phyloP scores from a whole-genome alignment of 352 stramenopile genomes.

The Pythium scleroteichum region DNA sequence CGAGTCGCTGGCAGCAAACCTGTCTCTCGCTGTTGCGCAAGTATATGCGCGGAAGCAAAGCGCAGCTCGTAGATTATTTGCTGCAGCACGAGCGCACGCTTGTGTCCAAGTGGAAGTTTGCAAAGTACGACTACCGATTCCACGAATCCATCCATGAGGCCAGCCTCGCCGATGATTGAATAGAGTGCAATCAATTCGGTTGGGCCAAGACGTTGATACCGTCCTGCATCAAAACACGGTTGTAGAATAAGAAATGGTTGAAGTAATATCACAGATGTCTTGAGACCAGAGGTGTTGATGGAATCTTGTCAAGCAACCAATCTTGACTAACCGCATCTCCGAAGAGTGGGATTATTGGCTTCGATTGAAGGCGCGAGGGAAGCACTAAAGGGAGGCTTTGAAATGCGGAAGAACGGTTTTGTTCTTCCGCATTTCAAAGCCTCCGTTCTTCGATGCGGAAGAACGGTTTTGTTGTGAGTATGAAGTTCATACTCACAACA shows the following conservation, averaged over 20 bases:
- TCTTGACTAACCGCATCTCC: not conserved
- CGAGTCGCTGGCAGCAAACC: conserved; percentile 22
- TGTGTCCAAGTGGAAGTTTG: conserved; percentile 48
- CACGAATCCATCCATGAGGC: conserved; percentile 36
- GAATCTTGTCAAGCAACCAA: too few species aligned
- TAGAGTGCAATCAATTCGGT: not conserved
- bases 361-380: not conserved
- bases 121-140: conserved; percentile 59
- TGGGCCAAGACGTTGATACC: too few species aligned
- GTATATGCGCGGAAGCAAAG: conserved; percentile 37
- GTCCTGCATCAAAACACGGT: too few species aligned
- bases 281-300: too few species aligned
- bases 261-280: too few species aligned
- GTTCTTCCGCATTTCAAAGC: too few species aligned
- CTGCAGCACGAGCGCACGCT: conserved; percentile 34
- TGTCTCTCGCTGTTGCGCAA: conserved; percentile 35
- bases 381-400: not conserved
- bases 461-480: too few species aligned
- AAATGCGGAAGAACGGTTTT: not conserved
- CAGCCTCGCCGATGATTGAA: not conserved
- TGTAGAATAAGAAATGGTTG: too few species aligned
- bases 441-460: too few species aligned
- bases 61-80: conserved; percentile 40
- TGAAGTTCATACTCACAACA: too few species aligned
- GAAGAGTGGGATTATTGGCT: conserved; percentile 1